These are phyloP conservation scores for Sarocladiaceae sp. DNA, from an alignment of 2,329 filamentous ascomycete genomes.

Conservation along the genomic window DNA sequence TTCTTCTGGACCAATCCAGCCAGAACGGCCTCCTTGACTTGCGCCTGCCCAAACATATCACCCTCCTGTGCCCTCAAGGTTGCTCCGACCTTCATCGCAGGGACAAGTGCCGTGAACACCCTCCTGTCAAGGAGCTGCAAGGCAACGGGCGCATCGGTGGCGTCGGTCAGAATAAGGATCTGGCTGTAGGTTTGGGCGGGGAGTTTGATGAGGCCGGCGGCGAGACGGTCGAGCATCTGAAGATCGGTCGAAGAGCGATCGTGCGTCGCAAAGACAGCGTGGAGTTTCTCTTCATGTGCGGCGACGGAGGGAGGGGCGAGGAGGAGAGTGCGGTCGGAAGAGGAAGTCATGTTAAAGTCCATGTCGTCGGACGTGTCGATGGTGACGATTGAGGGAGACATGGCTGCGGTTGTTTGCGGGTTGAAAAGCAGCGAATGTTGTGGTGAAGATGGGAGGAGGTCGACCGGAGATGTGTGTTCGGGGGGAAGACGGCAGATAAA, in stretches of 20 bases:
- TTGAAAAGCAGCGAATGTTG: too few relatives aligned
- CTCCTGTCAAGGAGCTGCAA: constrained; percentile 60
- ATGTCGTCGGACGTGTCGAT: constrained; percentile 55
- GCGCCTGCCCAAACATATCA: constrained; percentile 16
- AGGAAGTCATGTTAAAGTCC: constrained; percentile 26
- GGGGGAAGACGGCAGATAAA: too few relatives aligned
- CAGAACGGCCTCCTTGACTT: constrained; percentile 75
- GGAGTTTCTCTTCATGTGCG: constrained; percentile 74
- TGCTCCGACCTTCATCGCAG: constrained; percentile 66
- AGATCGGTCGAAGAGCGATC: constrained; percentile 78
- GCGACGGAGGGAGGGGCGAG: constrained; percentile 89
- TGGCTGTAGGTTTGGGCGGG: constrained; percentile 76
- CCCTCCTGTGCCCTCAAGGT: constrained; percentile 59
- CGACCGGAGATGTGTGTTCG: neutral
- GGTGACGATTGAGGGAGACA: constrained; percentile 50
- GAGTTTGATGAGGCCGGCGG: constrained; percentile 74
- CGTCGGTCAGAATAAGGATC: constrained; percentile 78
- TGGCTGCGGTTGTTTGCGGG: too few relatives aligned
- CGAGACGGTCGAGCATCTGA: constrained; percentile 95
- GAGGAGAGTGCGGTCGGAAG: constrained; percentile 63
- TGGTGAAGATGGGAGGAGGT: neutral
- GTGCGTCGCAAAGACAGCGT: constrained; percentile 65
- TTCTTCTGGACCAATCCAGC: constrained; percentile 67
- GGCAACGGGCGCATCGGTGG: constrained; percentile 64
- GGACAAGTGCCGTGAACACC: constrained; percentile 65